Conservation (phyloP, 805 yeast genomes). For the Kodamaea nitidulidarum region DNA sequence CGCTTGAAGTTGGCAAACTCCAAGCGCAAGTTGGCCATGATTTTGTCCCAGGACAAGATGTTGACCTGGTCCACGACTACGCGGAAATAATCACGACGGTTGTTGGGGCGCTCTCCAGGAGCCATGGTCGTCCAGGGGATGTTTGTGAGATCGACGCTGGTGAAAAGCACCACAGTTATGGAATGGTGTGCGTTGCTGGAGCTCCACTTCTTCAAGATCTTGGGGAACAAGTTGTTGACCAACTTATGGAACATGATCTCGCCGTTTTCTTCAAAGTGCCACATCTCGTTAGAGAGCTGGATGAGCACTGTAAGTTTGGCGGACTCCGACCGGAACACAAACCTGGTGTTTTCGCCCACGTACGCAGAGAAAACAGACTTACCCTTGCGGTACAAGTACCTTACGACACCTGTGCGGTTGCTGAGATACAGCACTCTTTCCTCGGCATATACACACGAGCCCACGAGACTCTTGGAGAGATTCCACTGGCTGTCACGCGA, state of each 20-base stretch:
- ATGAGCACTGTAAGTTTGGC: constrained; percentile 78
- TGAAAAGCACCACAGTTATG: constrained; percentile 83
- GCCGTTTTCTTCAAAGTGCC: constrained; percentile 96
- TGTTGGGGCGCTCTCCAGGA: constrained; percentile 67
- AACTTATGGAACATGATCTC: constrained; percentile 90
- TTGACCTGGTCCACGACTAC: constrained; percentile 95
- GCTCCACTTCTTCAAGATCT: constrained; percentile 83
- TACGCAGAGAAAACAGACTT: constrained; percentile 69
- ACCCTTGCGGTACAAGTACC: constrained; percentile 64
- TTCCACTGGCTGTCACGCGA: constrained; percentile 94
- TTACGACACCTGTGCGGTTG: constrained; percentile 58
- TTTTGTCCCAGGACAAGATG: constrained; percentile 83
- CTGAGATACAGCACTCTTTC: constrained; percentile 63
- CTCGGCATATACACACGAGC: constrained; percentile 60
- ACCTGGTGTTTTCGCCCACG: constrained; percentile 66
- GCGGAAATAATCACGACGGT: constrained; percentile 75
- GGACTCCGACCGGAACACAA: constrained; percentile 88
- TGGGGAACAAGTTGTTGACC: constrained; percentile 88
- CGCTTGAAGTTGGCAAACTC: constrained; percentile 82
- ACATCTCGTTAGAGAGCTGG: constrained; percentile 93
- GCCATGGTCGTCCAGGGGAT: constrained; percentile 54
- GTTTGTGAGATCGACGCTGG: constrained; percentile 63
- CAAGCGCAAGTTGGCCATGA: constrained; percentile 78
- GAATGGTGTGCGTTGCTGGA: constrained; percentile 84
- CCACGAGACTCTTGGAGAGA: constrained; percentile 57